Percentiles rank a stretch among this genome's conserved stretches.
These are phyloP conservation scores for Asterionellopsis glacialis DNA, from an alignment of 108 stramenopile species.

Conservation along the genomic window DNA sequence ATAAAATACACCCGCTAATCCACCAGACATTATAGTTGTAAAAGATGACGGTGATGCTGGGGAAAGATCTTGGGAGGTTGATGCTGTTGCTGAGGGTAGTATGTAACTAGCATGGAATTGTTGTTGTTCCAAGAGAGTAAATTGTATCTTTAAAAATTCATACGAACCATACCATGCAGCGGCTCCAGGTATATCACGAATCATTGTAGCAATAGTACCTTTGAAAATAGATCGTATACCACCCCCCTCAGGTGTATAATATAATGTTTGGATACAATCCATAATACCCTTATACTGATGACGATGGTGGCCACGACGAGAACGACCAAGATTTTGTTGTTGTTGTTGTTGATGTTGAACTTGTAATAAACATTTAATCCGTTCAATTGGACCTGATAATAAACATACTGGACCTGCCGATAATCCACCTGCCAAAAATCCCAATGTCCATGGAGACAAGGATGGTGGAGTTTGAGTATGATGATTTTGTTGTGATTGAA, in stretches of 20 bases:
- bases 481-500: too few relatives aligned
- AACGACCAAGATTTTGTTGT: too few relatives aligned
- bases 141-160: conserved; percentile 66
- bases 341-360: too few relatives aligned
- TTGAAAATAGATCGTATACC: conserved; percentile 66
- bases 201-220: conserved; percentile 66
- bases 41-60: conserved; percentile 47
- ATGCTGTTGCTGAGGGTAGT: conserved; percentile 55
- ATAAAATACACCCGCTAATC: conserved; percentile 79
- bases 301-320: conserved; percentile 27
- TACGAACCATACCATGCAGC: conserved; percentile 82
- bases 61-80: conserved; percentile 48
- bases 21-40: conserved; percentile 71
- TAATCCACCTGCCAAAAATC: conserved; percentile 80
- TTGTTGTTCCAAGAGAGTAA: conserved; percentile 30
- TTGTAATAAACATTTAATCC: conserved; percentile 86
- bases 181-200: conserved; percentile 76
- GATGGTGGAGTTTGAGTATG: too few relatives aligned
- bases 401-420: conserved; percentile 67
- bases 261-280: conserved; percentile 64
- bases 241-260: conserved; percentile 42
- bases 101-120: too few relatives aligned
- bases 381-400: conserved; percentile 77
- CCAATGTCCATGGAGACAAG: too few relatives aligned
- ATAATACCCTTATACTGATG: conserved; percentile 61